Evolutionary conservation across 148 eudicot genomes (phyloP), one percentile per base, ranked within the genome.

Genomic region (Fagopyrum homotropicum): DNA sequence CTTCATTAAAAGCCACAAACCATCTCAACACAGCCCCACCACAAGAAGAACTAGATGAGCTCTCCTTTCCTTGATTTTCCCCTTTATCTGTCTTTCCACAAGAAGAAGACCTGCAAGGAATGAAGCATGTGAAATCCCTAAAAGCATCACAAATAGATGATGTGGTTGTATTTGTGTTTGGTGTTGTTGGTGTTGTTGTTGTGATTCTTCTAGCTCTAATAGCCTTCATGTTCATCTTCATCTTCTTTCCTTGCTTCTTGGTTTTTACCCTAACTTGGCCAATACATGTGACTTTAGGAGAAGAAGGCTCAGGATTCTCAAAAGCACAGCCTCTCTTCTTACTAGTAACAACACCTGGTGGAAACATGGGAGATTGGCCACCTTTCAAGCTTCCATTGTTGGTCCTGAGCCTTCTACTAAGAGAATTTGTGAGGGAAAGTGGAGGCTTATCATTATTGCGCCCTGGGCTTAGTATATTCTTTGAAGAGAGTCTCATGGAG

Each of bases 241-340:
- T 84, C 63, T 87, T 86, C 81, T 82, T 86, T 35, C 83, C 87
- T 16, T 91, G 88, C 14, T 94, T 94, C 86, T 86, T 90, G 8
- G 93, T 85, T 75, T 94, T 94, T 0, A 94, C 96, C 4, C 96
- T 79, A 0, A 94, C 98, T 15, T 94, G 97, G 2, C 97, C 98
- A 73, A 94, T 94, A 75, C 98, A 94, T 2, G 98, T 94, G 15
- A 94, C 98, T 45, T 94, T 94, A 0, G 98, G 98, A 0, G 98
- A 94, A 64, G 98, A 91, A 1, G 95, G 96, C 74, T 92, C 97
- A 1, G 90, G 89, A 76, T 87, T 90, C 0, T 93, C 96, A 43
- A 89, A 86, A 1, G 75, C 84, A 22, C 83, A 79, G n/a, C 85
- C 85, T 16, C 74, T 61, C 66, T 83, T 84, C 80, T 86, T 85